Evolutionary conservation across 345 rosid genomes (phyloP), one percentile per base, ranked within the genome.

Genomic region (Sonneratia alba): DNA sequence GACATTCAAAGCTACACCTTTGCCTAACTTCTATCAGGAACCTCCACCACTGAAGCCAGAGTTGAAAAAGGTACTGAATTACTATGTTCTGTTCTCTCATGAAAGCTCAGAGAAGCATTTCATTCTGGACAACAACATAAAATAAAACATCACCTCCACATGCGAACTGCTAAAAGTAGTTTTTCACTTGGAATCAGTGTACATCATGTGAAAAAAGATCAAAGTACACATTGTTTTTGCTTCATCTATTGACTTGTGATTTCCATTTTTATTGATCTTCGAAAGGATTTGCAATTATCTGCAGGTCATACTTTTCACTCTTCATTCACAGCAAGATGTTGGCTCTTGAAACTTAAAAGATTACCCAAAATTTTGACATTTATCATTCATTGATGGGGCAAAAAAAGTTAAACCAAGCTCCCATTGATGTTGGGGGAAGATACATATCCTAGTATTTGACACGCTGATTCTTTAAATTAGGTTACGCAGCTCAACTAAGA

Each of bases 1-100:
- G 87, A 83, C 76, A 79, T 96, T 96, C 81, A 96, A 91, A 81
- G 99, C 99, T 67, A 92, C 97, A 51, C 99, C 99, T 11, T 89
- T 96, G 98, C 98, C 99, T 18, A 88, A 79, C 79, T 96, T 96
- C 87, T 96, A 96, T 78, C 98, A 88, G 83, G 99, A 91, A 78
- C 99, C 99, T 80, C 74, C 87, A 64, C 95, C 98, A 32, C 85
- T 93, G 47, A 92, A 88, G 84, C 71, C 78, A 48, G 97, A 92
- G 85, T 81, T 96, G 72, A 92, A 92, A 82, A 96, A 96, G 97
- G 99, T 85, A 80, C 16, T 15, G 36, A 68, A 43, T 45, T 55
- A 36, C 40, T 45, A 27, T 59, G 74, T 45, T 51, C 62, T 61
- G 77, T 66, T 69, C 43, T 81, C 51, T n/a, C 66, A 49, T 49